A percentile compares a stretch with the other conserved stretches of the same genome.
Evolutionary conservation across 768 basidiomycete genomes (phyloP).

Genomic region (Paxillus rubicundulus): DNA sequence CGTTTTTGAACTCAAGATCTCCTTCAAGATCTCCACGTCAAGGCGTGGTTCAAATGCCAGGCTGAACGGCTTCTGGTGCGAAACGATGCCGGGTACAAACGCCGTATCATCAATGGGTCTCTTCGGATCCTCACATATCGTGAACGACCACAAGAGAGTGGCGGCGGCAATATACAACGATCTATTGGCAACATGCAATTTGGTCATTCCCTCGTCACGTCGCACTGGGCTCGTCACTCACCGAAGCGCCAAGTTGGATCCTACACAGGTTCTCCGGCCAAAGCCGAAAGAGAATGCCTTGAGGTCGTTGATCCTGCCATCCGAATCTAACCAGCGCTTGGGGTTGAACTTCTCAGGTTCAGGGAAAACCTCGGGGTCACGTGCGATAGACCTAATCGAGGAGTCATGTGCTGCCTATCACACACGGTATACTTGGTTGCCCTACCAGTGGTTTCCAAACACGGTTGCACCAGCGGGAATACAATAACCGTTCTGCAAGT

Average conservation of each 20-base stretch:
- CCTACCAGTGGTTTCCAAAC: constrained; percentile 32
- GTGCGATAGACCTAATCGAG: constrained; percentile 19
- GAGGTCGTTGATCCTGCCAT: constrained; percentile 47
- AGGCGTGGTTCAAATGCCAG: constrained; percentile 51
- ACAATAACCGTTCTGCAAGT: constrained; percentile 32
- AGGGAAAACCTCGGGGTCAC: constrained; percentile 26
- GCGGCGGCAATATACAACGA: constrained; percentile 65
- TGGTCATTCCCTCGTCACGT: not conserved
- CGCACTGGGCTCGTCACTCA: not conserved
- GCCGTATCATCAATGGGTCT: constrained; percentile 58
- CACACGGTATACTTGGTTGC: not conserved
- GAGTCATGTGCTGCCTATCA: not conserved
- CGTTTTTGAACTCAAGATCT: constrained; percentile 6
- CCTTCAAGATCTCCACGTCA: constrained; percentile 11
- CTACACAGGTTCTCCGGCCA: constrained; percentile 38
- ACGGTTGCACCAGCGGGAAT: constrained; percentile 36
- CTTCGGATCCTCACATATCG: constrained; percentile 43
- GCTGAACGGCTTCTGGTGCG: constrained; percentile 60
- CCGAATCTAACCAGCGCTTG: constrained; percentile 47
- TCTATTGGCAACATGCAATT: constrained; percentile 26
- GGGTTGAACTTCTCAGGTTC: constrained; percentile 52
- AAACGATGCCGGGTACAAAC: constrained; percentile 62
- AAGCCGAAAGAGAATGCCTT: constrained; percentile 55
- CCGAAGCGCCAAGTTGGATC: constrained; percentile 25
- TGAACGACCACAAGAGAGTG: constrained; percentile 63